Evolutionary conservation across 1,284 basidiomycete genomes (phyloP).

Genomic region (Hypsizygus ulmarius): DNA sequence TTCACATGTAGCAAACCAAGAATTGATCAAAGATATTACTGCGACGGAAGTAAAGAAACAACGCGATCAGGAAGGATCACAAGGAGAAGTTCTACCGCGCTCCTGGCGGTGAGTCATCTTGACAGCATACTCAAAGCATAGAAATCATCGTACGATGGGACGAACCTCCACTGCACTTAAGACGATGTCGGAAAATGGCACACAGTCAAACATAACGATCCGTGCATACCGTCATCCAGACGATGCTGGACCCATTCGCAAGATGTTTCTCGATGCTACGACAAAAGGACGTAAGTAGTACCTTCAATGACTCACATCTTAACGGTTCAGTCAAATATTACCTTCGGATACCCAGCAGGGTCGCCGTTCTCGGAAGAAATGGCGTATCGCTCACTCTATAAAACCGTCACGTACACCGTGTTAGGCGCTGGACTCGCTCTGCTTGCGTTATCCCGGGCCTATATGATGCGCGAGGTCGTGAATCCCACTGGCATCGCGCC

Average conservation of each 20-base stretch:
- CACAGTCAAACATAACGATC: conserved; percentile 1
- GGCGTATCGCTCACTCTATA: not conserved
- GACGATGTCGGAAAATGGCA: too few relatives aligned
- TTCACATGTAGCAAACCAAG: too few relatives aligned
- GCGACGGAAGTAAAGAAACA: too few relatives aligned
- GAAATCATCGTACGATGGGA: too few relatives aligned
- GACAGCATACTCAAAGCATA: too few relatives aligned
- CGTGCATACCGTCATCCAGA: conserved; percentile 12
- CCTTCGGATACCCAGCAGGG: not conserved
- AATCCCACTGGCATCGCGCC: too few relatives aligned
- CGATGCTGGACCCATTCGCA: conserved; percentile 6
- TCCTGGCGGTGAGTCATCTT: too few relatives aligned
- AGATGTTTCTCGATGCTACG: conserved; percentile 13
- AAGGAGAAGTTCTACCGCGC: too few relatives aligned
- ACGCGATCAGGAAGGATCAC: too few relatives aligned
- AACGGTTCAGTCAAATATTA: not conserved
- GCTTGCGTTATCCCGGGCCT: not conserved
- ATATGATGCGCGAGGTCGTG: too few relatives aligned
- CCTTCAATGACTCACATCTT: not conserved
- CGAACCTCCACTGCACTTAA: too few relatives aligned
- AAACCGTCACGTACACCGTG: not conserved
- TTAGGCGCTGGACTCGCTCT: not conserved
- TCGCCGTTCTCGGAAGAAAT: conserved; percentile 12
- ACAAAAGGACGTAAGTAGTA: conserved; percentile 11
- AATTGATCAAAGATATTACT: too few relatives aligned